A percentile compares a stretch with the other conserved stretches of the same genome.
These are phyloP conservation scores for Filosporella fistucella DNA, from an alignment of 495 filamentous ascomycete genomes.

Conservation along the genomic window DNA sequence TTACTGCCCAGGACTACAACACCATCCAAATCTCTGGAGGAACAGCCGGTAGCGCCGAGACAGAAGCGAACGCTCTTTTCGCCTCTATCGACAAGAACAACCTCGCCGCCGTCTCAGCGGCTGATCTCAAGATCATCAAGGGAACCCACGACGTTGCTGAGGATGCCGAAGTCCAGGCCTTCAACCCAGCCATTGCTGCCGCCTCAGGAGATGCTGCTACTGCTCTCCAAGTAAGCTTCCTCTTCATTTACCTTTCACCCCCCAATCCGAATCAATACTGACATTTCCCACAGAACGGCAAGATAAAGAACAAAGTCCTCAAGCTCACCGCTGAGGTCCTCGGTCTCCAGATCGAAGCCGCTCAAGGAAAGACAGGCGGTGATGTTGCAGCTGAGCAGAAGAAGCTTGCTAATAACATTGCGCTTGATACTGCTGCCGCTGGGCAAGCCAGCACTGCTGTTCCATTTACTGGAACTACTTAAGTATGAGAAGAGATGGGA, in stretches of 20 bases:
- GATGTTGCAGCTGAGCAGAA: constrained; percentile 29
- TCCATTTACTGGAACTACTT: constrained; percentile 10
- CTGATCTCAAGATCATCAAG: constrained; percentile 24
- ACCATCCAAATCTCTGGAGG: constrained; percentile 23
- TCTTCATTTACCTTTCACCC: background rate
- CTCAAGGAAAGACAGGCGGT: constrained; percentile 13
- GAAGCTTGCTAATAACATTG: constrained; percentile 43
- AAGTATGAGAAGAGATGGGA: background rate
- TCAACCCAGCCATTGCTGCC: constrained; percentile 27
- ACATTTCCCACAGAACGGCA: constrained; percentile 36
- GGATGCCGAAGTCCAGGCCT: constrained; percentile 23
- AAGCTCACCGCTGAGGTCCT: constrained; percentile 37
- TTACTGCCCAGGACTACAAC: constrained; percentile 24
- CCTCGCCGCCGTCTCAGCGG: constrained; percentile 19
- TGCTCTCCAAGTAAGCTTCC: constrained; percentile 20
- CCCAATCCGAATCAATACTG: background rate
- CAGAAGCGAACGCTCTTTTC: constrained; percentile 25
- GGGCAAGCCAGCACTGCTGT: constrained; percentile 19
- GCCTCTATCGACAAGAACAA: constrained; percentile 19
- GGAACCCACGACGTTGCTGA: constrained; percentile 25
- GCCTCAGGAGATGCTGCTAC: constrained; percentile 22
- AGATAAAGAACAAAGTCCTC: constrained; percentile 53
- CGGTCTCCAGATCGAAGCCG: constrained; percentile 20
- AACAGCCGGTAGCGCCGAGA: constrained; percentile 22
- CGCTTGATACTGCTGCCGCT: constrained; percentile 28